These are phyloP conservation scores for Butyriboletus loyo DNA, from an alignment of 768 basidiomycete genomes.

Conservation along the genomic window DNA sequence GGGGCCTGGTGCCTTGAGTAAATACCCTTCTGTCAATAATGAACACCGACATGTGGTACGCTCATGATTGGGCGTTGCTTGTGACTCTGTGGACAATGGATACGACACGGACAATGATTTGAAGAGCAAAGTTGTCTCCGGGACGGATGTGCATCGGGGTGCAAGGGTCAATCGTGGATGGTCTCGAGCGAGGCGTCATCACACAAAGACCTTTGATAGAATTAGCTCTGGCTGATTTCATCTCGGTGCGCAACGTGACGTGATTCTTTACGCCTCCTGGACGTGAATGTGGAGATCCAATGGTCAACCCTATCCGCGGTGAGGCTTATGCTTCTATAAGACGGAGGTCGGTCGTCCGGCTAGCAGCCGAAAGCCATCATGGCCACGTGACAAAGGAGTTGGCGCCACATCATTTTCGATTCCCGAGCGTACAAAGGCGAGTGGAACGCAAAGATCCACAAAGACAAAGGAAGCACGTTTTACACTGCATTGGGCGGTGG, in stretches of 20 bases:
- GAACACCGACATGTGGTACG: not conserved
- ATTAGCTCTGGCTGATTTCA: not conserved
- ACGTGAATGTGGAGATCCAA: conserved; percentile 1
- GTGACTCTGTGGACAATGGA: not conserved
- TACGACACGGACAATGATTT: not conserved
- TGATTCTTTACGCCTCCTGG: not conserved
- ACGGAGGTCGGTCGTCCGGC: not conserved
- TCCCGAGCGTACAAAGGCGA: conserved; percentile 16
- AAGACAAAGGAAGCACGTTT: conserved; percentile 10
- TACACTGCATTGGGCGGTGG: not conserved
- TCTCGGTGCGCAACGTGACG: not conserved
- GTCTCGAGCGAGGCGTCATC: not conserved
- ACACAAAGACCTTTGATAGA: not conserved
- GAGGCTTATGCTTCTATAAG: not conserved
- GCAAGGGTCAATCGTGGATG: not conserved
- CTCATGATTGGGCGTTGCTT: not conserved
- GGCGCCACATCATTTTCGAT: not conserved
- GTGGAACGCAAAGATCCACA: not conserved
- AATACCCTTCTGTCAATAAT: conserved; percentile 2
- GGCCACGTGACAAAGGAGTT: conserved; percentile 6
- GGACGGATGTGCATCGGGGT: not conserved
- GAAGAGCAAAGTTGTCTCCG: not conserved
- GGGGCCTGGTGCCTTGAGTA: too few species aligned
- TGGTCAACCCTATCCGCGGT: not conserved
- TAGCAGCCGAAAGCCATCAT: not conserved